A percentile compares a stretch with the other conserved stretches of the same genome.
These are phyloP conservation scores for Podaxis pistillaris DNA, from an alignment of 768 basidiomycete species.

Conservation along the genomic window DNA sequence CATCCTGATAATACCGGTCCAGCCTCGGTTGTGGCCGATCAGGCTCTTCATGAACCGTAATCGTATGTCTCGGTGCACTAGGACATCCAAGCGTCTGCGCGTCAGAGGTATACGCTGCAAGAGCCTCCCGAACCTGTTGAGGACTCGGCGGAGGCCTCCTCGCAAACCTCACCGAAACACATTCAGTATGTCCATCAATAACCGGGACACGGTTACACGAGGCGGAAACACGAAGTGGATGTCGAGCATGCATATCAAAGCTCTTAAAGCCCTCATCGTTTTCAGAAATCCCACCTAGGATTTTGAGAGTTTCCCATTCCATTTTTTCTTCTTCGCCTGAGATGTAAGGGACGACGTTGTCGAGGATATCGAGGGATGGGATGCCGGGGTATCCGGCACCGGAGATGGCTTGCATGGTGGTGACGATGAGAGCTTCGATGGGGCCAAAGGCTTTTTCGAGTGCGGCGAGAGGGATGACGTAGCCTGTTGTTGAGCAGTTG, in stretches of 20 bases:
- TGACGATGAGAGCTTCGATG: slow-evolving; percentile 87
- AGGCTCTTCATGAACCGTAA: slow-evolving; percentile 88
- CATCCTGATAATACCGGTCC: slow-evolving; percentile 87
- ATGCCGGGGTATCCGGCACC: slow-evolving; percentile 98
- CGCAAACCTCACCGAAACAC: slow-evolving; percentile 83
- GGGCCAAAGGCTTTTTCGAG: slow-evolving; percentile 92
- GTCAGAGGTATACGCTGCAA: slow-evolving; percentile 70
- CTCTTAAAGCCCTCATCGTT: slow-evolving; percentile 51
- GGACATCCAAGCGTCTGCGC: slow-evolving; percentile 78
- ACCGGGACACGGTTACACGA: slow-evolving; percentile 95
- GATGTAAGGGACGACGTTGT: slow-evolving; percentile 96
- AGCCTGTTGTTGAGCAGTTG: slow-evolving; percentile 95
- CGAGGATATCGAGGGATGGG: slow-evolving; percentile 83
- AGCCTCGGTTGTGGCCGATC: slow-evolving; percentile 94
- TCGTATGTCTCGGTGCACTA: slow-evolving; percentile 79
- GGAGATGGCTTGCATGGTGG: slow-evolving; percentile 97
- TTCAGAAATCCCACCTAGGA: slow-evolving; percentile 77
- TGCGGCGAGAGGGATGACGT: slow-evolving; percentile 87
- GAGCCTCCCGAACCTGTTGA: slow-evolving; percentile 83
- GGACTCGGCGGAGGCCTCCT: slow-evolving; percentile 78
- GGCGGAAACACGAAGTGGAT: slow-evolving; percentile 87
- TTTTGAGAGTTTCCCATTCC: slow-evolving; percentile 98
- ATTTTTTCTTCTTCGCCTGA: slow-evolving; percentile 96
- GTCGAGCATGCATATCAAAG: slow-evolving; percentile 84
- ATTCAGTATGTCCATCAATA: slow-evolving; percentile 91